These are phyloP conservation scores for Phascolomyces articulosus DNA, from an alignment of 371 early-diverging fungal genomes.

Conservation along the genomic window DNA sequence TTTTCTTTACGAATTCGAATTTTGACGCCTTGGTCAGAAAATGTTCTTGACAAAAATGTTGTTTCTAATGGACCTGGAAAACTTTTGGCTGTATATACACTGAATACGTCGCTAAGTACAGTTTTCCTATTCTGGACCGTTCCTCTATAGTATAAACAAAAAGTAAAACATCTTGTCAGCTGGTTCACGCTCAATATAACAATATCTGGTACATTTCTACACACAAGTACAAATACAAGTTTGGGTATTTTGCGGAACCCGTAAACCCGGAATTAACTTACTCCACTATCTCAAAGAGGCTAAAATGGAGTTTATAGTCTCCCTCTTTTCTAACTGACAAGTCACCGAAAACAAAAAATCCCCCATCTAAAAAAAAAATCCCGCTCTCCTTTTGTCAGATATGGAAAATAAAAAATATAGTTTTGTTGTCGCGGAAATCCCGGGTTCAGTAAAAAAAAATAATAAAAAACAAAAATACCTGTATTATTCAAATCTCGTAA, in stretches of 20 bases:
- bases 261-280: slow-evolving; percentile 31
- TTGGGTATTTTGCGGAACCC: background rate
- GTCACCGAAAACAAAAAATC: slow-evolving; percentile 96
- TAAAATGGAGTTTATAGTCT: slow-evolving; percentile 81
- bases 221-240: no score
- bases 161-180: background rate
- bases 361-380: slow-evolving; percentile 66
- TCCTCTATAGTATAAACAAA: slow-evolving; percentile 31
- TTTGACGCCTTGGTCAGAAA: slow-evolving; percentile 53
- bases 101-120: slow-evolving; percentile 64
- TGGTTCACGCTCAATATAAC: background rate
- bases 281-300: slow-evolving; percentile 86
- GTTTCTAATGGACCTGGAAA: slow-evolving; percentile 88
- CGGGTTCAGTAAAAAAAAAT: background rate
- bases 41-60: slow-evolving; percentile 49
- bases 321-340: slow-evolving; percentile 91
- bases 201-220: no score
- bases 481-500: slow-evolving; percentile 48
- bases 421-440: background rate
- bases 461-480: slow-evolving; percentile 18
- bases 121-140: slow-evolving; percentile 35
- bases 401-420: background rate
- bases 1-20: slow-evolving; percentile 50
- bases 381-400: background rate
- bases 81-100: slow-evolving; percentile 87